Percentiles rank a stretch among this genome's conserved stretches.
Evolutionary conservation across 2,329 filamentous ascomycete genomes (phyloP).

Genomic region (Leptographium procerum): DNA sequence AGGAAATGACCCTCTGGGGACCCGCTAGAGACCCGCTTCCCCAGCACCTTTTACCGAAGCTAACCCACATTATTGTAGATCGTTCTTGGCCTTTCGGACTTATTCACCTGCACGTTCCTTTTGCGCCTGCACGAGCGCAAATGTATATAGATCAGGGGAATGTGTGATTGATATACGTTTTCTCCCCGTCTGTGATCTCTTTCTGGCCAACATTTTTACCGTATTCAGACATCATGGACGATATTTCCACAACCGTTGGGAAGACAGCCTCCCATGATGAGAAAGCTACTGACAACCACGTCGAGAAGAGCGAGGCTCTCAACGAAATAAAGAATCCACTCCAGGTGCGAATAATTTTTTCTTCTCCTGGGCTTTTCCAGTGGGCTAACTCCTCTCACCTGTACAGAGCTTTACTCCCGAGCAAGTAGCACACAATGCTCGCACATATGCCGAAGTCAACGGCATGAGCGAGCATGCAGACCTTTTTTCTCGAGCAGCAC

Average conservation of each 20-base stretch:
- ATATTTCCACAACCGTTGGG: not conserved
- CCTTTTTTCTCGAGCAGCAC: constrained; percentile 55
- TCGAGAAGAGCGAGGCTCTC: not conserved
- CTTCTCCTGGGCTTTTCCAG: not conserved
- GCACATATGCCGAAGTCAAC: constrained; percentile 21
- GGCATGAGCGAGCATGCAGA: constrained; percentile 45
- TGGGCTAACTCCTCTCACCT: not conserved
- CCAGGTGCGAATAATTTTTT: not conserved
- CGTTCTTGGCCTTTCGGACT: not conserved
- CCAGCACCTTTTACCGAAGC: not conserved
- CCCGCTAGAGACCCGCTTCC: not conserved
- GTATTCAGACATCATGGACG: not conserved
- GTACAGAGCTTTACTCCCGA: not conserved
- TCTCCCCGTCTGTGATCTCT: not conserved
- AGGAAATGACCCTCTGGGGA: not conserved
- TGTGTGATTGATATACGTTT: not conserved
- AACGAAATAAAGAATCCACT: not conserved
- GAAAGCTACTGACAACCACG: not conserved
- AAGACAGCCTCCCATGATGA: not conserved
- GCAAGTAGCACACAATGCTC: not conserved
- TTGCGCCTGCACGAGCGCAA: not conserved
- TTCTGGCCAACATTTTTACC: not conserved
- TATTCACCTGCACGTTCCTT: not conserved
- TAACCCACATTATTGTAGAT: not conserved
- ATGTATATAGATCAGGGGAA: not conserved